Base-by-base conservation (phyloP, 208 protist genomes). In the Leishmania lainsoni region DNA sequence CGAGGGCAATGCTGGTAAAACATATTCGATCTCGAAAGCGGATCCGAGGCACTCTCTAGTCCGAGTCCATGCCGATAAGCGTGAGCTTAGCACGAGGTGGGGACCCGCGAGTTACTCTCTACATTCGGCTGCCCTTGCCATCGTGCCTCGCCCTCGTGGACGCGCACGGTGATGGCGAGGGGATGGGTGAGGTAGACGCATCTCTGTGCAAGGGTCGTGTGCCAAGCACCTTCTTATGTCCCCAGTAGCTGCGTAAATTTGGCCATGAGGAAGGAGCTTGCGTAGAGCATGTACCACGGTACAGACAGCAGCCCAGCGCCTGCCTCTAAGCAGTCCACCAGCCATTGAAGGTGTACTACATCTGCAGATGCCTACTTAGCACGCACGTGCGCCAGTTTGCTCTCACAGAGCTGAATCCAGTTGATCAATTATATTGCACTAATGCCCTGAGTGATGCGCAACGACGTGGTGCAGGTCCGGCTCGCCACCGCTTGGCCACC, bases 241-340 rank as follows among this genome's bases (percentile, higher is more conserved):
- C 88, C 89, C 8, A 91, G 77, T n/a, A 86, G 49, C 9, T 71
- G 32, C n/a, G 32, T 61, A 73, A 91, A 90, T 58, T 80, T 87
- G 0, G 45, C 68, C 10, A 65, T 63, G 29, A 91, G 65, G 3
- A 72, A 20, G 17, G 82, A 81, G 51, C 84, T 83, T 29, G 66
- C 71, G 80, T 90, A 90, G 35, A 91, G 71, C 80, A 91, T 85
- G 73, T 84, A 83, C 8, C 87, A 76, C 48, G 89, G 86, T 12
- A 86, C 48, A n/a, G 87, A 78, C 6, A 83, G 83, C n/a, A 91
- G 52, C 42, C 86, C 77, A 32, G 59, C 48, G 39, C 68, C 72
- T 1, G 70, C 80, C 29, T 68, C 78, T 0, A 93, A 56, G 68
- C 83, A 90, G 26, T 85, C 72, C 63, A 83, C 20, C 17, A 86